Evolutionary conservation across 805 yeast genomes (phyloP).

Genomic region (Candida hispaniensis): DNA sequence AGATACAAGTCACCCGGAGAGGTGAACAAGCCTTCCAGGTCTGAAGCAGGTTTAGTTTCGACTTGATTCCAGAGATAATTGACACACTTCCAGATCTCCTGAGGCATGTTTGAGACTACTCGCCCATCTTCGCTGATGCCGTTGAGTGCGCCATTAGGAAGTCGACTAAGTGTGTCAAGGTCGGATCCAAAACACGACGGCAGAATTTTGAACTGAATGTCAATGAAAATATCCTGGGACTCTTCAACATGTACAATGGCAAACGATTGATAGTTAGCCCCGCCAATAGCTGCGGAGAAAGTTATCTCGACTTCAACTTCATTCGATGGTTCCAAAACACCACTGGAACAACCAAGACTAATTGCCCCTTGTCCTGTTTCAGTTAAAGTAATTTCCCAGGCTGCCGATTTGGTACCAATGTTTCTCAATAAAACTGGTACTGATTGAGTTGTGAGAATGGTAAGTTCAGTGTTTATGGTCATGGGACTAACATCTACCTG

Average conservation of each 20-base stretch:
- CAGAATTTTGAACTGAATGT: slow-evolving; percentile 22
- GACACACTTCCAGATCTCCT: slow-evolving; percentile 28
- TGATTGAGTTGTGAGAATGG: slow-evolving; percentile 22
- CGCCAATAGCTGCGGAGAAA: slow-evolving; percentile 6
- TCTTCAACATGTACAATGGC: slow-evolving; percentile 25
- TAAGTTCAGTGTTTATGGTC: slow-evolving; percentile 26
- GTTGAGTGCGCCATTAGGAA: slow-evolving; percentile 22
- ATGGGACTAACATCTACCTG: slow-evolving; percentile 32
- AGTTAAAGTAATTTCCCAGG: slow-evolving; percentile 31
- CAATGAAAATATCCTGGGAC: slow-evolving; percentile 28
- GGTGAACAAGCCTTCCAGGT: slow-evolving; percentile 16
- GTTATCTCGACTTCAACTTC: slow-evolving; percentile 11
- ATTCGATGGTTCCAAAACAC: slow-evolving; percentile 2
- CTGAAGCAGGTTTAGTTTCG: slow-evolving; percentile 20
- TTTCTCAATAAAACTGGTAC: slow-evolving; percentile 30
- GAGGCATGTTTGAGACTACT: slow-evolving; percentile 26
- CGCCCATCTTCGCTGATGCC: slow-evolving; percentile 17
- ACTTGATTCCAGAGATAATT: slow-evolving; percentile 28
- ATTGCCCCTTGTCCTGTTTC: slow-evolving; percentile 20
- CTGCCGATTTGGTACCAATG: slow-evolving; percentile 30
- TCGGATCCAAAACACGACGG: slow-evolving; percentile 29
- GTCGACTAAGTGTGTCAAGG: slow-evolving; percentile 22
- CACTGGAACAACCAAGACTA: neutral
- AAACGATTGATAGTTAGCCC: slow-evolving; percentile 7
- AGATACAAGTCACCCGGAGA: slow-evolving; percentile 21